These are phyloP conservation scores for Brassica balearica DNA, from an alignment of 441 rosid genomes.

Conservation along the genomic window DNA sequence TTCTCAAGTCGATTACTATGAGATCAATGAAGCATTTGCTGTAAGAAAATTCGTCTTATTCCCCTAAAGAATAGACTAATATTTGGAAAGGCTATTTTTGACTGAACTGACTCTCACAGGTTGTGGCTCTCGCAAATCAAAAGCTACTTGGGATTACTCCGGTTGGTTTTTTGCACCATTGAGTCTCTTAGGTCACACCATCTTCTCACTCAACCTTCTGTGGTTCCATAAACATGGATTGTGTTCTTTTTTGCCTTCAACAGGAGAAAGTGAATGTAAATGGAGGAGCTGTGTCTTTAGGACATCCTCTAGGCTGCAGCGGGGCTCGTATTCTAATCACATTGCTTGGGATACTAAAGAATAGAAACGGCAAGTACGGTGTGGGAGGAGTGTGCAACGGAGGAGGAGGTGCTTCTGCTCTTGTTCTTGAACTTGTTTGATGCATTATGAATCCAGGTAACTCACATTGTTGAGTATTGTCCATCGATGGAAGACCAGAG, in stretches of 20 bases:
- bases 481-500: not conserved
- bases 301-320: slow-evolving; percentile 98
- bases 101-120: slow-evolving; percentile 51
- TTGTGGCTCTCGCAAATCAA: slow-evolving; percentile 90
- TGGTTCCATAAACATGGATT: slow-evolving; percentile 7
- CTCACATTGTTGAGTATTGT: not conserved
- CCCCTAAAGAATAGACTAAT: slow-evolving; percentile 12
- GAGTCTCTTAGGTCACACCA: slow-evolving; percentile 7
- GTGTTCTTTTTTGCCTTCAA: not conserved
- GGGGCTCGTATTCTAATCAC: slow-evolving; percentile 95
- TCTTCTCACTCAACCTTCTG: slow-evolving; percentile 5
- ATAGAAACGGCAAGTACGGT: slow-evolving; percentile 75
- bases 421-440: slow-evolving; percentile 74
- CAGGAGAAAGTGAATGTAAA: slow-evolving; percentile 90
- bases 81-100: not conserved
- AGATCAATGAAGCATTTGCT: slow-evolving; percentile 98
- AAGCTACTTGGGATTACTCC: slow-evolving; percentile 82
- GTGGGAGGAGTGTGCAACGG: slow-evolving; percentile 97
- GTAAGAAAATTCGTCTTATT: slow-evolving; percentile 50
- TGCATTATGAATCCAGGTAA: slow-evolving; percentile 34
- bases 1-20: slow-evolving; percentile 88
- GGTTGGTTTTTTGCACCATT: slow-evolving; percentile 50
- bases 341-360: slow-evolving; percentile 88
- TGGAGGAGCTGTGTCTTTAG: slow-evolving; percentile 96
- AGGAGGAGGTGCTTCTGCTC: slow-evolving; percentile 98